Percentiles rank a stretch among this genome's conserved stretches.
These are phyloP conservation scores for Ceratobasidium sp. DNA, from an alignment of 1,284 basidiomycete species.

Conservation along the genomic window DNA sequence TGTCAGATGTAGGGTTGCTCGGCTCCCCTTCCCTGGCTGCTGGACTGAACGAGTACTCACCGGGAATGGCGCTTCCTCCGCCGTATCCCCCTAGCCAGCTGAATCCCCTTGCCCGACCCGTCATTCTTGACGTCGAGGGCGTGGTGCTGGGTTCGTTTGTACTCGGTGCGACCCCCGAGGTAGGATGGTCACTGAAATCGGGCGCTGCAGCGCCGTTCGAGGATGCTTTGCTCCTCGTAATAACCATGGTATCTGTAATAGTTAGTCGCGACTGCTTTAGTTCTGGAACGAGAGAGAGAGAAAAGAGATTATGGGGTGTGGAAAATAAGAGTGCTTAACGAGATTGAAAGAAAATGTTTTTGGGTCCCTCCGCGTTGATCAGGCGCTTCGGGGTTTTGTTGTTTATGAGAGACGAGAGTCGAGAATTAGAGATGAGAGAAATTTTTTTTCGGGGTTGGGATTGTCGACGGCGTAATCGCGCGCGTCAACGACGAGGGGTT, in stretches of 20 bases:
- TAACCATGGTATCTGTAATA: conserved; percentile 8
- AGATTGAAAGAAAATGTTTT: conserved; percentile 6
- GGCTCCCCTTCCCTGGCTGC: background rate
- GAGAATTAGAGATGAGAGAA: background rate
- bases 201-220: conserved; percentile 7
- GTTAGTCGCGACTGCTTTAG: background rate
- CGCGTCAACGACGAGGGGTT: background rate
- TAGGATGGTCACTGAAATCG: background rate
- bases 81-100: too few species aligned
- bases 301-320: background rate
- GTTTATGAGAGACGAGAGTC: background rate
- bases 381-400: background rate
- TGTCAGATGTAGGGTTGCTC: background rate
- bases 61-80: conserved; percentile 1
- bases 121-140: too few species aligned
- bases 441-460: conserved; percentile 2
- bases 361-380: conserved; percentile 25
- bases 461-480: background rate
- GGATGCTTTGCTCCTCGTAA: background rate
- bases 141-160: background rate
- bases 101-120: background rate
- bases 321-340: background rate
- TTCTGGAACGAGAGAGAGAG: background rate
- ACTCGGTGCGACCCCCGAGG: background rate
- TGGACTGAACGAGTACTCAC: background rate